Conservation (phyloP, 352 stramenopile species). For the Globisporangium mamillatum region DNA sequence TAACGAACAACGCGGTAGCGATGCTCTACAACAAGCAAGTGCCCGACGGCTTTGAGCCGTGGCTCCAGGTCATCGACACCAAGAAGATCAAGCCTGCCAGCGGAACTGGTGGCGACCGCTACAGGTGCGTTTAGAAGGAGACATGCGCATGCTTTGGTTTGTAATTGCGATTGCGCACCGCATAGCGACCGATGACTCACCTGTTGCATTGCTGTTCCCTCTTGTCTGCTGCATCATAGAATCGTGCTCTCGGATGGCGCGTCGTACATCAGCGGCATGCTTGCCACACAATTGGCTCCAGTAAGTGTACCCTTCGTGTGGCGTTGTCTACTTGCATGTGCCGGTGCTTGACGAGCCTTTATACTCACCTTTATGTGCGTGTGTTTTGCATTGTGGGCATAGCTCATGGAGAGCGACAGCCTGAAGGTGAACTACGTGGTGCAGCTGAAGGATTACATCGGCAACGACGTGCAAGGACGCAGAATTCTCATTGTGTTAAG, state of each 20-base stretch:
- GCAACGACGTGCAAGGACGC: conserved; percentile 81
- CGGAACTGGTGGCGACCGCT: conserved; percentile 69
- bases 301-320: conserved; percentile 28
- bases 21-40: conserved; percentile 86
- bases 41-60: conserved; percentile 83
- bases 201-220: neutral
- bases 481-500: conserved; percentile 85
- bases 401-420: conserved; percentile 83
- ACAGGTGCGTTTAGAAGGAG: conserved; percentile 32
- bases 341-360: neutral
- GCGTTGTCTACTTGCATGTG: neutral
- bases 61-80: conserved; percentile 86
- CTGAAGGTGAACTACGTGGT: conserved; percentile 84
- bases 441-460: conserved; percentile 81
- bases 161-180: neutral
- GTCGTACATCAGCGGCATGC: conserved; percentile 85
- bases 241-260: conserved; percentile 80
- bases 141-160: neutral
- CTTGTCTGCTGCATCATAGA: conserved; percentile 16
- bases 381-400: neutral
- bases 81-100: conserved; percentile 87
- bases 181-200: neutral
- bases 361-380: neutral
- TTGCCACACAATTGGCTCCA: conserved; percentile 75
- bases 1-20: conserved; percentile 78